Conservation (phyloP, 176 grass and related monocot species). For the Areca catechu region DNA sequence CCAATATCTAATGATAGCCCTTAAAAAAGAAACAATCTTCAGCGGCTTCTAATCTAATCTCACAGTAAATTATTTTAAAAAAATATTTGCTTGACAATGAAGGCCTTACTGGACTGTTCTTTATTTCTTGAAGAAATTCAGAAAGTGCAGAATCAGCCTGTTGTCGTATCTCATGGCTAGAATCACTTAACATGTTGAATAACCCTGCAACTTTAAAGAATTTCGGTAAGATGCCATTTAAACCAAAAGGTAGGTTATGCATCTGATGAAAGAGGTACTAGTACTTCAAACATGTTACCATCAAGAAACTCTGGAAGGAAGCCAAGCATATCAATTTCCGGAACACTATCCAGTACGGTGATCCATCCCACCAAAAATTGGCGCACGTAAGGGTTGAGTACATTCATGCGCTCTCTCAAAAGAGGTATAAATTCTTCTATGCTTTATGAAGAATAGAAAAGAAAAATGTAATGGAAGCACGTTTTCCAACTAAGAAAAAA, state of each 20-base stretch:
- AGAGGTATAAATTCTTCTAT: conserved; percentile 99
- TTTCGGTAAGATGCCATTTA: conserved; percentile 12
- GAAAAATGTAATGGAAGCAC: conserved; percentile 12
- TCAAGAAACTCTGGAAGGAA: conserved; percentile 99
- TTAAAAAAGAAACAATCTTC: background rate
- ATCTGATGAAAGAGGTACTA: background rate
- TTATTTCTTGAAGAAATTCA: conserved; percentile 99
- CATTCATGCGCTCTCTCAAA: conserved; percentile 97
- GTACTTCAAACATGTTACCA: conserved; percentile 45
- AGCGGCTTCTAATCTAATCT: no score
- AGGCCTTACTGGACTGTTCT: conserved; percentile 90
- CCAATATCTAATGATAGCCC: no score
- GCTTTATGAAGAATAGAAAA: conserved; percentile 51
- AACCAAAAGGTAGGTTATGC: no score
- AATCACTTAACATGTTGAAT: conserved; percentile 99
- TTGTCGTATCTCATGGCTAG: conserved; percentile 89
- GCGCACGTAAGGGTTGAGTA: conserved; percentile 86
- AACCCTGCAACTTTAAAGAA: conserved; percentile 47
- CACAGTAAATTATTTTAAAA: no score
- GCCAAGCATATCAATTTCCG: conserved; percentile 99
- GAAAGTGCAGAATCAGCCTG: conserved; percentile 98
- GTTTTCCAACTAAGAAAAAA: conserved; percentile 5
- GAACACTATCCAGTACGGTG: conserved; percentile 95
- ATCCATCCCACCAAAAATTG: conserved; percentile 99
- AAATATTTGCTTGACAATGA: background rate